Conservation (phyloP, 345 rosid species). For the Eucalyptus regnans region DNA sequence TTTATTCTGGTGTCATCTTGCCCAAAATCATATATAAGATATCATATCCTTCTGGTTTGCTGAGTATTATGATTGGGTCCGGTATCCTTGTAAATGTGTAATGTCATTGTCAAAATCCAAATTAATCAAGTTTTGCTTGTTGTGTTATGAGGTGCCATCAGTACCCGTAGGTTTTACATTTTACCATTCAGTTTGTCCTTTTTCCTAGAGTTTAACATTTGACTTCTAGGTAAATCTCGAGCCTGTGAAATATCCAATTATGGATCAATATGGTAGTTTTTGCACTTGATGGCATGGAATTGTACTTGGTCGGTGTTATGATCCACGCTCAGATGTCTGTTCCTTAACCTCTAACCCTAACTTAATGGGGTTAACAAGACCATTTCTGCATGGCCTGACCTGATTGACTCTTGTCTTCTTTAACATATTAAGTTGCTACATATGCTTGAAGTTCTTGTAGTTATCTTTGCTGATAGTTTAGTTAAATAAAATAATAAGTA, state of each 20-base stretch:
- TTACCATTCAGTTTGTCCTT: conserved; percentile 42
- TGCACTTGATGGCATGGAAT: background rate
- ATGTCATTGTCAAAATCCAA: background rate
- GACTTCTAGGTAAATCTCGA: background rate
- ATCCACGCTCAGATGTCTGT: background rate
- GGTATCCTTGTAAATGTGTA: background rate
- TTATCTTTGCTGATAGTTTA: background rate
- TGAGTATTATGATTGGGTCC: background rate
- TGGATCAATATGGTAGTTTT: background rate
- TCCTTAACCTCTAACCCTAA: background rate
- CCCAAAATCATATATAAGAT: background rate
- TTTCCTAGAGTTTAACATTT: background rate
- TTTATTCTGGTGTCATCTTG: background rate
- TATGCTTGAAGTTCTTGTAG: background rate
- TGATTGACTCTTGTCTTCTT: background rate
- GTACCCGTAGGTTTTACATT: conserved; percentile 29
- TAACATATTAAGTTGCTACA: background rate
- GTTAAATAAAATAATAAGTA: background rate
- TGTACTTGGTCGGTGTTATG: background rate
- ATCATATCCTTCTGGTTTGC: background rate
- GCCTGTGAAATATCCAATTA: background rate
- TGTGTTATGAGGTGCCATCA: background rate
- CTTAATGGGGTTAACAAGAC: background rate
- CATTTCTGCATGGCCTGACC: background rate
- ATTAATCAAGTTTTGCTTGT: background rate